Base-by-base conservation (phyloP, 257 asterid species). In the Echites panduratus region DNA sequence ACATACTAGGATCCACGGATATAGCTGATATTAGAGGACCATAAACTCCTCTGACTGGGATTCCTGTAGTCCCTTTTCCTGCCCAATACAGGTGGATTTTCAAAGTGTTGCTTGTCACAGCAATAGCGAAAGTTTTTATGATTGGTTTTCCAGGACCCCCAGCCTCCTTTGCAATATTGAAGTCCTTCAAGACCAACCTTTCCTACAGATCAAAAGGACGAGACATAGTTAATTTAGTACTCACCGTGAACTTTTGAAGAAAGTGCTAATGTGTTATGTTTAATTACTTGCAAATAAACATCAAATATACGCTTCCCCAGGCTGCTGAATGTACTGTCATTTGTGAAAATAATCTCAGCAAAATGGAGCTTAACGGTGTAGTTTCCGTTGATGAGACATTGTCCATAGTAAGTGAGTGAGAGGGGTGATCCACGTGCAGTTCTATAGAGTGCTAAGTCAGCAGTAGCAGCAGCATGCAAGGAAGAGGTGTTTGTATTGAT, bases 1-100 rank as follows among this genome's bases (percentile, higher is more conserved):
- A 64, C 98, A 22, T 88, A 93, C 98, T 89, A 38, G 96, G 92
- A 76, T 80, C 88, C 2, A 93, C 95, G 29, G 97, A 87, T 84
- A 93, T 89, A 58, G 97, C 97, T 74, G 97, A 91, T 82, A 93
- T 83, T 40, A 89, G 81, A 76, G 98, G 95, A 67, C 98, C 98
- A 73, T 91, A 93, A 73, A 78, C 83, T 79, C 97, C 97, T 82
- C 98, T 86, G 7, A 45, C 62, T 35, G 98, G 98, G 53, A 93
- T 88, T 78, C 97, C 96, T 0, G 96, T 89, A 19, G 98, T 93
- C 72, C 98, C 98, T 73, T 57, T 87, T 76, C 98, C 97, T 1
- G 95, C 94, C 97, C 97, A 93, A 79, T 90, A 89, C 52, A 90
- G 82, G 81, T 88, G 97, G 83, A 93, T 81, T 80, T 90, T 88